Evolutionary conservation across 352 stramenopile genomes (phyloP), one percentile per base, ranked within the genome.

Genomic region (Pythium vanterpoolii): DNA sequence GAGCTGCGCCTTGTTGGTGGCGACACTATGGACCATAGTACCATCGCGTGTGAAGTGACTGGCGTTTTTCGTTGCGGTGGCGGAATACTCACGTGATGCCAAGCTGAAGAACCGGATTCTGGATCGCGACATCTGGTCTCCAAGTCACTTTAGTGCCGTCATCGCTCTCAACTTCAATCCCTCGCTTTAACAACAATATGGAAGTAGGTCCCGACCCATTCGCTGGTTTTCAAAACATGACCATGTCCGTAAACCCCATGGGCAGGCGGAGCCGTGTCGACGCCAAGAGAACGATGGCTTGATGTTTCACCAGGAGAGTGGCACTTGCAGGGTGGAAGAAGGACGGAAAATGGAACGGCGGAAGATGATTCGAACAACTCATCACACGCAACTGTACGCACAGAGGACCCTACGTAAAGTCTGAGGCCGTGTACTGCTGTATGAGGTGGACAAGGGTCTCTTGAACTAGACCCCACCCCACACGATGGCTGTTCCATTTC

Each of bases 121-220:
- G 6, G 6, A 36, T 11, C 31, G 11, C 31, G 11, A 11, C 11
- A 36, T 11, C 11, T 6, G 11, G 23, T 34, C 38, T 51, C 52
- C 52, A 51, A 18, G 27, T 60, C 42, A 31, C 33, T 19, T 18
- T 31, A 40, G 23, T 31, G 30, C 34, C 33, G 16, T 48, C 30
- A 51, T n/a, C 42, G n/a, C 19, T 23, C 23, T 11, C 45, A 50
- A 54, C 44, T 62, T 62, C 55, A 62, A 62, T 18, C 33, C 45
- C 45, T 28, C 5, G 8, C 6, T 62, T 50, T 49, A 62, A 23
- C 10, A n/a, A 43, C 39, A 18, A 11, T 34, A 6, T 7, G n/a
- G n/a, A 8, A 16, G 27, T 19, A 14, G 18, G 18, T 10, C 13
- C 4, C 4, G 5, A 46, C 18, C 3, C 0, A 46, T 46, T 13